phyloP scores from a whole-genome alignment of 148 eudicot species.

The Pouteria glomerata region DNA sequence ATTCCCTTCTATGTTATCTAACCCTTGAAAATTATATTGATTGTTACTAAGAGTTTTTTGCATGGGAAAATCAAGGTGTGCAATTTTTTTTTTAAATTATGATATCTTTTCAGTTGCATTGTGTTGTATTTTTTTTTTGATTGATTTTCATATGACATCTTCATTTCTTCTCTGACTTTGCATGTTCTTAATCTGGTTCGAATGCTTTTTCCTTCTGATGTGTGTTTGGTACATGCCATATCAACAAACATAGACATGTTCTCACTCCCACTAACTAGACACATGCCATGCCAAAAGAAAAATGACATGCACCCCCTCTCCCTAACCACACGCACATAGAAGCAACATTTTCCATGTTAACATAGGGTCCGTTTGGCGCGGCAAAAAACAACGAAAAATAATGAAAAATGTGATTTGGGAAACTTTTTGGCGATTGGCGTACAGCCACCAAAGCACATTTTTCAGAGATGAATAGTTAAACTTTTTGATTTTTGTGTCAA shows the following conservation, averaged over 20 bases:
- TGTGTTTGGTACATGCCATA: too few relatives aligned
- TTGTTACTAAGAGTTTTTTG: too few relatives aligned
- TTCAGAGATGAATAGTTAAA: too few relatives aligned
- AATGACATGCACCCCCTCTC: not conserved
- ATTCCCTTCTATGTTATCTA: conserved; percentile 1
- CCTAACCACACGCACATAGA: not conserved
- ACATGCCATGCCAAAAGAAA: not conserved
- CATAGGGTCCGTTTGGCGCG: too few relatives aligned
- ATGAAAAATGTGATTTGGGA: too few relatives aligned
- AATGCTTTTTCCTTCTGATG: too few relatives aligned
- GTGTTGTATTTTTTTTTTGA: not conserved
- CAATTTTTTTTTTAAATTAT: not conserved
- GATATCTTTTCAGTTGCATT: not conserved
- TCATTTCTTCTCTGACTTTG: not conserved
- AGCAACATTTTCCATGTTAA: not conserved
- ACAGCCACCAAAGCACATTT: too few relatives aligned
- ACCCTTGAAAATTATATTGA: not conserved
- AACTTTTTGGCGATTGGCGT: too few relatives aligned
- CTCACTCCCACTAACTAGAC: too few relatives aligned
- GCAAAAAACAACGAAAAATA: too few relatives aligned
- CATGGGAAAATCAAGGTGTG: not conserved
- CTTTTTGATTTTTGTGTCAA: too few relatives aligned
- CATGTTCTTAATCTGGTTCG: not conserved
- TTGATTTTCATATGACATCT: not conserved
- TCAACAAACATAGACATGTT: too few relatives aligned